Evolutionary conservation across 352 stramenopile genomes (phyloP).

Genomic region (Thalassiosira livingstoniorum): DNA sequence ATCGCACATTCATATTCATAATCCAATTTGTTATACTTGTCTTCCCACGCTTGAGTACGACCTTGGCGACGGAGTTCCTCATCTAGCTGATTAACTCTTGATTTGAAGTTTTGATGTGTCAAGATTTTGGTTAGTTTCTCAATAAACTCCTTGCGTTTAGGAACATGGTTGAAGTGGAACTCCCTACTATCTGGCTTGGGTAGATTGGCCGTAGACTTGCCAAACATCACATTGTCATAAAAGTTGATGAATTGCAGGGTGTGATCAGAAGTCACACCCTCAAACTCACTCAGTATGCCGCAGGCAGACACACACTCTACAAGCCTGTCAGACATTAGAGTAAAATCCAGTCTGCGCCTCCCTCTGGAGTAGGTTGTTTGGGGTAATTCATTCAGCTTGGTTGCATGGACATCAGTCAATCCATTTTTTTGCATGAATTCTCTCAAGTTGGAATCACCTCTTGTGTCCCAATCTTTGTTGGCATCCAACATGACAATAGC

Average conservation of each 20-base stretch:
- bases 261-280: background rate
- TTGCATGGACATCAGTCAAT: conserved; percentile 9
- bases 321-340: background rate
- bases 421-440: conserved; percentile 11
- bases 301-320: background rate
- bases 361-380: background rate
- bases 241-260: background rate
- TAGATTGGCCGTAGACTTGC: background rate
- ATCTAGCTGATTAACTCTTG: background rate
- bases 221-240: background rate
- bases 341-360: background rate
- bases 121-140: background rate
- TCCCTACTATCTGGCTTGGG: background rate
- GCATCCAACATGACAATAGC: conserved; percentile 22
- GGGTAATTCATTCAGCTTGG: background rate
- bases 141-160: background rate
- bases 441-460: background rate
- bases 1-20: background rate
- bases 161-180: background rate
- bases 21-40: background rate
- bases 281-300: background rate
- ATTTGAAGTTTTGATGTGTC: background rate
- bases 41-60: background rate
- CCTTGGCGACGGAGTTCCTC: background rate
- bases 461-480: conserved; percentile 3